These are phyloP conservation scores for Gracilaria gracilis DNA, from an alignment of 23 red algal species.

Conservation along the genomic window DNA sequence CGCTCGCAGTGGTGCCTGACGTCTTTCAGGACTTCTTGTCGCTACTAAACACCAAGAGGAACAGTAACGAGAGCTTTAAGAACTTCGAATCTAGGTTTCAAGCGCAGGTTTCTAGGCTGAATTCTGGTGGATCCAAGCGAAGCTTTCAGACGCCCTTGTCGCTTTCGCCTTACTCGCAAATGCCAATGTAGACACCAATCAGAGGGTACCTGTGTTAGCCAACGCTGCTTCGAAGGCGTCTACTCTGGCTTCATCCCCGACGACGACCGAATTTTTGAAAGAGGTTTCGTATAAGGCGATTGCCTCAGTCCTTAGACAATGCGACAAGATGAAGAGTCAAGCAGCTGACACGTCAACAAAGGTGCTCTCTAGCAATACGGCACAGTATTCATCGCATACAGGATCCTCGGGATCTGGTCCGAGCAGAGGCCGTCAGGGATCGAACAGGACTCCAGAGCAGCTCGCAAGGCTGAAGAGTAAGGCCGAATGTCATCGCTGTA, in stretches of 20 bases:
- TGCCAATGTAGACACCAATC: background rate
- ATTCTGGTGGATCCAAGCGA: background rate
- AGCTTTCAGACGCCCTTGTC: background rate
- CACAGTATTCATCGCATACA: background rate
- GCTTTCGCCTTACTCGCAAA: background rate
- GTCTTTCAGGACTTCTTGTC: background rate
- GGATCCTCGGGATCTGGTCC: too few relatives aligned
- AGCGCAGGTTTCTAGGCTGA: background rate
- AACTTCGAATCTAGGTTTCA: background rate
- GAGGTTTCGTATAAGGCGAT: background rate
- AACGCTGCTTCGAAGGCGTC: background rate
- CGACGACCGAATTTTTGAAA: background rate
- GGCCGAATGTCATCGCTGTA: slow-evolving; percentile 8
- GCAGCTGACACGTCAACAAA: background rate
- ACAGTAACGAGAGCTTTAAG: background rate
- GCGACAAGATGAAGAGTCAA: background rate
- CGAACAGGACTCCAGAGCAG: slow-evolving; percentile 7
- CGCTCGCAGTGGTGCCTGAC: background rate
- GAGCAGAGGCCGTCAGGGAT: background rate
- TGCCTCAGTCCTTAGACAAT: background rate
- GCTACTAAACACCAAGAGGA: background rate
- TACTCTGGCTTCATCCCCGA: background rate
- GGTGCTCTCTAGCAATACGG: background rate
- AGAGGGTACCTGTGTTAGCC: background rate
- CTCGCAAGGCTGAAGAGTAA: slow-evolving; percentile 7